Percentiles rank a stretch among this genome's conserved stretches.
Evolutionary conservation across 164 flowering plant genomes (phyloP).

Genomic region (Liquidambar formosana): DNA sequence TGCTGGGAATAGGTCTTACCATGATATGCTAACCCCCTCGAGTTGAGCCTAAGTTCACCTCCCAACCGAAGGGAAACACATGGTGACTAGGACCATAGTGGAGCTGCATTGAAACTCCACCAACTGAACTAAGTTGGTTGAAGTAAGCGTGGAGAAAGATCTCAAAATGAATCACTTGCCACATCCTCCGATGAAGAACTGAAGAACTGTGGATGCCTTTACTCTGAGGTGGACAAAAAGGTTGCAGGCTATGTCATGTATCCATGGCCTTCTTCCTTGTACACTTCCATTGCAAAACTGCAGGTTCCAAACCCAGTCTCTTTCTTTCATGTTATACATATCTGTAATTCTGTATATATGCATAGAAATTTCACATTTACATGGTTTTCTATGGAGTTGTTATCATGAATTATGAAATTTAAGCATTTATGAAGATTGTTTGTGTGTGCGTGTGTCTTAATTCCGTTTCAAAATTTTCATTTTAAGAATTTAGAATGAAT

Average conservation of each 20-base stretch:
- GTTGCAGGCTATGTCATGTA: constrained; percentile 81
- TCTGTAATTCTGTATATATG: no score
- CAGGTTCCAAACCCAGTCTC: constrained; percentile 57
- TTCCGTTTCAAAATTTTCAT: background rate
- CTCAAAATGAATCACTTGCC: constrained; percentile 84
- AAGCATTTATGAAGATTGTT: no score
- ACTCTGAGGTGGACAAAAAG: constrained; percentile 43
- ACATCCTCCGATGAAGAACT: constrained; percentile 69
- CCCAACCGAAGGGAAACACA: background rate
- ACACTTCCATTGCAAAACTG: constrained; percentile 79
- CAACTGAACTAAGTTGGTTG: constrained; percentile 38
- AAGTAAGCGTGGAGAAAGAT: constrained; percentile 62
- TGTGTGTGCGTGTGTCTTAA: no score
- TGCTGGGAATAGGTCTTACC: no score
- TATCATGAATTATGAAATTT: no score
- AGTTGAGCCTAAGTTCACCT: no score
- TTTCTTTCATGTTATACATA: no score
- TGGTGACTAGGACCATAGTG: constrained; percentile 27
- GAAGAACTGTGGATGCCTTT: constrained; percentile 69
- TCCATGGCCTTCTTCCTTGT: constrained; percentile 75
- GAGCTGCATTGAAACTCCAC: constrained; percentile 50
- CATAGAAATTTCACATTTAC: no score
- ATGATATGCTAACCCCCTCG: no score
- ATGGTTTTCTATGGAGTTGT: no score
- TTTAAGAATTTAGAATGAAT: no score